Base-by-base conservation (phyloP, 1,139 yeast species). In the Yamadazyma mexicana region DNA sequence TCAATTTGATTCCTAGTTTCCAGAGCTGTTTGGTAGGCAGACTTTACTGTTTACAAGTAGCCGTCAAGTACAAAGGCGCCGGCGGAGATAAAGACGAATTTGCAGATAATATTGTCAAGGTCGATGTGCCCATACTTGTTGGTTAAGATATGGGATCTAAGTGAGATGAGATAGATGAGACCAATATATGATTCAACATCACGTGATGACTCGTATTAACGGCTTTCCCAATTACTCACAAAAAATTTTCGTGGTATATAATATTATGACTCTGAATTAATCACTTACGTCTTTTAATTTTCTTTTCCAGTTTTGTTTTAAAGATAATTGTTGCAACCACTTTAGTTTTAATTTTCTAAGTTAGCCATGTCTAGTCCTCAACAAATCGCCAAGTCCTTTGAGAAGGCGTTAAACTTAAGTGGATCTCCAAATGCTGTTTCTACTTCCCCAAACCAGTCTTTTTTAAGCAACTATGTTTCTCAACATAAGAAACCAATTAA, bases 361-460 rank as follows among this genome's bases (percentile, higher is more conserved):
- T n/a, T n/a, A 5, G 40, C 12, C 8, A 83, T 83, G 91, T 62
- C 87, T 25, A 65, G 81, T 28, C 88, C 89, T 38, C 83, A 80
- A 64, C 83, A 83, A 61, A 84, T 85, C 50, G 73, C 78, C 42
- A 66, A 75, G 43, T 64, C 81, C 14, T 81, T 86, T 56, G 77
- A 81, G 59, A 69, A 60, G 44, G 76, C 77, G 17, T 51, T 73
- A 62, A 66, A 71, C 48, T 73, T 86, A 35, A 66, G 77, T 14
- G 69, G 75, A 24, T 61, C 78, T 10, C 80, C 84, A 40, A 80
- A 82, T 55, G 88, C 86, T 6, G 92, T 86, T 46, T 82, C 92
- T 5, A 83, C 94, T 28, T 85, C 88, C 5, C 87, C 87, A 45
- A 75, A 79, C 24, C 72, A 70, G 47, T 75, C 81, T 17, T 77